Base-by-base conservation (phyloP, 2,329 filamentous ascomycete species). In the Colletotrichum euphorbiae region DNA sequence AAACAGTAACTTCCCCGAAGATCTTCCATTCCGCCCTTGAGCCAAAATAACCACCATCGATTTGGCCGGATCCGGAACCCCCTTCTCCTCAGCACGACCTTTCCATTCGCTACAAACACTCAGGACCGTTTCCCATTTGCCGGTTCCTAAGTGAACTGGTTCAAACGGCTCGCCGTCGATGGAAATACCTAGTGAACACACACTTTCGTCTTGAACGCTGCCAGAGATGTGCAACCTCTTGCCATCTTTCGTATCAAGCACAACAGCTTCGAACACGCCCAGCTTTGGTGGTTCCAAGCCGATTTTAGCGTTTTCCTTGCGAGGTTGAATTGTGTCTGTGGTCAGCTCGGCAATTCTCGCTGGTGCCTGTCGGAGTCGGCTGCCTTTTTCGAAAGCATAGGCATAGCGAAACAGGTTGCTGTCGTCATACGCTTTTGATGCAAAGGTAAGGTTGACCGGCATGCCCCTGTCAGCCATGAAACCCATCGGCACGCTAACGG, bases 401-500 rank as follows among this genome's bases (percentile, higher is more conserved):
- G 46, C 46, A 0, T 50, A 50, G 13, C 46, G 21, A 31, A 11
- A 50, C 6, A 50, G 46, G 11, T 50, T 50, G 21, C 21, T 50
- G 21, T 77, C 75, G 5, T 73, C 59, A 52, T 75, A 77, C 2
- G 75, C 74, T n/a, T 48, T 67, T 1, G 64, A 64, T 4, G 71
- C 66, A 52, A 77, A 73, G 7, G 74, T 77, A 28, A 77, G 55
- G 9, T 71, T 70, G 28, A 76, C 69, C 1, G 75, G 75, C 67
- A 77, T 73, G 1, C 69, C 52, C 13, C 61, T 73, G n/a, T 70
- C 69, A 2, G 62, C 33, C 43, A 77, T 56, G 15, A 73, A 61
- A 0, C 75, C 75, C 75, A 76, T 77, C 0, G 74, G 72, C 6
- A 76, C 69, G 3, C 70, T 72, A 6, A 77, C 71, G 1, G 70